Conservation (phyloP, 495 filamentous ascomycete species). For the Wilcoxina mikolae region DNA sequence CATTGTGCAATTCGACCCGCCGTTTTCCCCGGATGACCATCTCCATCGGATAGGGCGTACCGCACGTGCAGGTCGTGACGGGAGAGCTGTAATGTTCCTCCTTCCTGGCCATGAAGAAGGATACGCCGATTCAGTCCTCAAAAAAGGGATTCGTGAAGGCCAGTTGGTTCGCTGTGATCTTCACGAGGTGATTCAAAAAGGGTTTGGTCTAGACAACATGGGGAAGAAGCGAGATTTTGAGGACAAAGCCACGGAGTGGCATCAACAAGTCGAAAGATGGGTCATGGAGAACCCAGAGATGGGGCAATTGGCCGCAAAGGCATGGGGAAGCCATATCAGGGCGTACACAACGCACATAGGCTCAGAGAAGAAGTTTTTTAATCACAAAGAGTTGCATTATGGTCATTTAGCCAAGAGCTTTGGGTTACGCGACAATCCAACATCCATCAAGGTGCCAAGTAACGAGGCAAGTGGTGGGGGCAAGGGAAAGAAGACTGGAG, state of each 20-base stretch:
- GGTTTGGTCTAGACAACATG: slow-evolving; percentile 30
- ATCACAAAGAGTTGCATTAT: slow-evolving; percentile 75
- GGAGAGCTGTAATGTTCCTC: slow-evolving; percentile 78
- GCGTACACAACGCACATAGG: slow-evolving; percentile 89
- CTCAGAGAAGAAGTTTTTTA: slow-evolving; percentile 67
- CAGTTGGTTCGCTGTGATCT: slow-evolving; percentile 25
- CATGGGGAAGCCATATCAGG: slow-evolving; percentile 78
- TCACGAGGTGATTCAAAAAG: slow-evolving; percentile 42
- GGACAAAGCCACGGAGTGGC: slow-evolving; percentile 58
- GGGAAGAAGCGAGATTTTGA: slow-evolving; percentile 43
- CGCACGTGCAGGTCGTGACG: slow-evolving; percentile 75
- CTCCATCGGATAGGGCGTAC: slow-evolving; percentile 89
- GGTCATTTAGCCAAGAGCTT: slow-evolving; percentile 92
- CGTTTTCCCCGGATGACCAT: slow-evolving; percentile 81
- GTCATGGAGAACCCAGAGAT: slow-evolving; percentile 43
- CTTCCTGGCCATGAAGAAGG: slow-evolving; percentile 80
- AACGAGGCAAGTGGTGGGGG: slow-evolving; percentile 20
- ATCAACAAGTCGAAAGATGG: slow-evolving; percentile 61
- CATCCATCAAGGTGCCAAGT: slow-evolving; percentile 64
- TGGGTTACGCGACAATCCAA: slow-evolving; percentile 72
- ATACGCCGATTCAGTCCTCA: slow-evolving; percentile 42
- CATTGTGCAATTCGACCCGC: slow-evolving; percentile 86
- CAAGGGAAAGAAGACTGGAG: slow-evolving; percentile 30
- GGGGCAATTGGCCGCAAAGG: slow-evolving; percentile 60
- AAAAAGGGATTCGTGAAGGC: slow-evolving; percentile 18